Base-by-base conservation (phyloP, 257 asterid genomes). In the Jacaranda mimosifolia region DNA sequence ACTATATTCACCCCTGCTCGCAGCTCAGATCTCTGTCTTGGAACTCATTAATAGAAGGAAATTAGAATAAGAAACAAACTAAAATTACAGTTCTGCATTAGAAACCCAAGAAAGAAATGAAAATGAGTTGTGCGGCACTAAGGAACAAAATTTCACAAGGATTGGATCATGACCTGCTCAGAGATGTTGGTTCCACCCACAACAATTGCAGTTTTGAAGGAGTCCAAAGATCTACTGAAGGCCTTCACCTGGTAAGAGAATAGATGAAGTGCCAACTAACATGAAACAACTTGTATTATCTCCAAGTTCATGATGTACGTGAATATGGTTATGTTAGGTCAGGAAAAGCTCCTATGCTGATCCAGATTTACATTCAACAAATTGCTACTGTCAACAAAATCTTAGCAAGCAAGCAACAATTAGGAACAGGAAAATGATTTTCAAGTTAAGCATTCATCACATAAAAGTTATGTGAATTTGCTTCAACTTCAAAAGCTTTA, bases 181-280 rank as follows among this genome's bases (percentile, higher is more conserved):
- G 92, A 79, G 66, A 94, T 94, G 82, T 91, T 91, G 42, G 95
- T 91, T 74, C 98, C 98, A 68, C 98, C 98, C 48, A 91, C 97
- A 72, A 91, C 92, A 76, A 89, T 91, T 81, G 97, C 91, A n/a
- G 95, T 90, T 85, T 63, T 91, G 71, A 90, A 90, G 59, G 89
- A 86, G 65, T 89, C 92, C 90, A 90, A 78, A 65, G 97, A 91
- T 89, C 74, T 85, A 70, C 97, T 86, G 85, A 93, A 93, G 77
- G 98, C 98, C 87, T 90, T 93, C 81, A 90, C 98, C 98, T 93
- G 83, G 80, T 71, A 85, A 79, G 51, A 72, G 43, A 53, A 53
- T 40, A 43, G 52, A 53, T 73, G 73, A 62, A 58, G 63, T 53
- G 77, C 49, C 32, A 71, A 64, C 59, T 64, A 32, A 55, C 70